These are phyloP conservation scores for Fusarium bulbicola DNA, from an alignment of 2,329 filamentous ascomycete genomes.

Conservation along the genomic window DNA sequence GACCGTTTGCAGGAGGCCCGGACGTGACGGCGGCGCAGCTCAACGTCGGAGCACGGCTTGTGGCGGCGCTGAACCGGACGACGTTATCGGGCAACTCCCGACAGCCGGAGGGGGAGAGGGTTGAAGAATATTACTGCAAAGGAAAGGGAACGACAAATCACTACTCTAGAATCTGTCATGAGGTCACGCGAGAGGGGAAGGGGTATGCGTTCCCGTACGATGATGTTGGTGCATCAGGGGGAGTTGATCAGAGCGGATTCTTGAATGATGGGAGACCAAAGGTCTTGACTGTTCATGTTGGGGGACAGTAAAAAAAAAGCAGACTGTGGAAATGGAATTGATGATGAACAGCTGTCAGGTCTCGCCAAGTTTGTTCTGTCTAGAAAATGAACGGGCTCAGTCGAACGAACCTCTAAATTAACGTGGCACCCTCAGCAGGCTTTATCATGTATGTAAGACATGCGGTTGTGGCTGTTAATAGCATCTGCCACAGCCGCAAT, in stretches of 20 bases:
- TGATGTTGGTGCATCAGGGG: conserved; percentile 67
- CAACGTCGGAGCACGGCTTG: conserved; percentile 76
- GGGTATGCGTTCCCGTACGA: conserved; percentile 80
- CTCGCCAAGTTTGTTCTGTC: not conserved
- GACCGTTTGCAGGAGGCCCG: conserved; percentile 58
- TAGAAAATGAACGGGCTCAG: not conserved
- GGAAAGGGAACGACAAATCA: conserved; percentile 67
- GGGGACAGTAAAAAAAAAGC: conserved; percentile 44
- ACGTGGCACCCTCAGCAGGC: not conserved
- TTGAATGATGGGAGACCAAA: conserved; percentile 65
- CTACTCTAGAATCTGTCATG: conserved; percentile 72
- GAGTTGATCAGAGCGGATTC: conserved; percentile 69
- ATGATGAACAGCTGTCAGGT: not conserved
- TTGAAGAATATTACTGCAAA: conserved; percentile 60
- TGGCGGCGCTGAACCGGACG: conserved; percentile 78
- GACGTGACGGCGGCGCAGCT: conserved; percentile 58
- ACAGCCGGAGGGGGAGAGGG: conserved; percentile 62
- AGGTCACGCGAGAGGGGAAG: conserved; percentile 63
- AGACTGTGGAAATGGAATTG: not conserved
- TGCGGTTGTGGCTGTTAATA: conserved; percentile 15
- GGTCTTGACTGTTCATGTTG: conserved; percentile 65
- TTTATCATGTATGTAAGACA: conserved; percentile 2
- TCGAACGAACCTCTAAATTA: not conserved
- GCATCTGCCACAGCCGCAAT: conserved; percentile 13
- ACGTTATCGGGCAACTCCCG: conserved; percentile 66